Evolutionary conservation across 768 basidiomycete genomes (phyloP), one percentile per base, ranked within the genome.

Genomic region (Hericium alpestre): DNA sequence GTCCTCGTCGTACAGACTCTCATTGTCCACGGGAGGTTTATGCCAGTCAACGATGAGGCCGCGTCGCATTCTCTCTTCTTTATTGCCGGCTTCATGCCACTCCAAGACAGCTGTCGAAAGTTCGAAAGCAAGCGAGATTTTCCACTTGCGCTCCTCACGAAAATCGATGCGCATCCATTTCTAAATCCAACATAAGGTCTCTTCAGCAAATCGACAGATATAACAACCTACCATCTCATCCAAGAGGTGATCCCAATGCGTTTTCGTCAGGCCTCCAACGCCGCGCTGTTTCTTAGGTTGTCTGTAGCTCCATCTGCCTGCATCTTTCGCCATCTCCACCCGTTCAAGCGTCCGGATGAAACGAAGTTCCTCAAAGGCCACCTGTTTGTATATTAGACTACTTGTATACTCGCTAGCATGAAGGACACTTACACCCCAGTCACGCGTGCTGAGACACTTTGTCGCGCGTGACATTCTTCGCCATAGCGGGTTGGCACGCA

Each of bases 81-180:
- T 72, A n/a, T 76, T 76, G 11, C 75, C 78, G 22, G 87, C 83
- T 53, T 79, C 76, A 67, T 95, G 91, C 92, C 93, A 99, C 63
- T 92, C 87, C 7, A 90, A 78, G 20, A 93, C 86, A 23, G 90
- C 80, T 32, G 81, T 83, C 0, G 91, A 87, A 27, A 99, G 69
- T 58, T 85, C 85, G 66, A 85, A 87, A 0, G 96, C 95, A 25
- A 90, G 67, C 2, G 86, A 84, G 46, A 87, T 72, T 69, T 98
- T 98, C 93, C 93, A 98, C 64, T 79, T 83, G 41, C 90, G 78
- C 66, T 99, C 96, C 70, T 98, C 94, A 18, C 90, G 84, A 63
- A 96, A 97, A 68, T 99, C 96, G 39, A 81, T 81, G 25, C 91
- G 87, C 82, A 99, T 87, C 96, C 96, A 99, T 81, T 87, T 91